Percentiles rank a stretch among this genome's conserved stretches.
Conservation (phyloP, 495 filamentous ascomycete genomes). For the Penicillium pulvis region DNA sequence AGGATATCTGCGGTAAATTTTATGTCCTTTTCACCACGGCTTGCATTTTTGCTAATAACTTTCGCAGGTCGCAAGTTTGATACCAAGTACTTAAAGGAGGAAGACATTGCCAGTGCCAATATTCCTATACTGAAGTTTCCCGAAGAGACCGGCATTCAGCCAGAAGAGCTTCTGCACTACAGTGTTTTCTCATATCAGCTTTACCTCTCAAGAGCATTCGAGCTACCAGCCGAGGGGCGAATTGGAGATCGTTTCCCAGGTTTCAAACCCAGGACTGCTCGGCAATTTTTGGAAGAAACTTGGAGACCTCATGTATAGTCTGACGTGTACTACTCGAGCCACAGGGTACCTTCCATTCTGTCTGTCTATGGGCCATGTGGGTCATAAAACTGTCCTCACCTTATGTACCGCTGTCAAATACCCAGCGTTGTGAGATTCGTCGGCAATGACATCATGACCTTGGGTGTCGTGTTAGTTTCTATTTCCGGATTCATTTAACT, state of each 20-base stretch:
- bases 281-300: slow-evolving; percentile 7
- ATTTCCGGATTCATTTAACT: background rate
- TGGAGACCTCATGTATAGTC: slow-evolving; percentile 8
- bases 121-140: slow-evolving; percentile 6
- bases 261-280: slow-evolving; percentile 12
- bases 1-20: slow-evolving; percentile 11
- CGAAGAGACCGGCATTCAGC: slow-evolving; percentile 13
- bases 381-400: background rate
- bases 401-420: background rate
- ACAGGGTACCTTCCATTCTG: background rate
- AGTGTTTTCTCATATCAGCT: slow-evolving; percentile 12
- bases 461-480: background rate
- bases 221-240: slow-evolving; percentile 8
- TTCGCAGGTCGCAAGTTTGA: slow-evolving; percentile 11
- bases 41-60: slow-evolving; percentile 1
- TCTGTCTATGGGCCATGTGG: background rate
- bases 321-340: background rate
- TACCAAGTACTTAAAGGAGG: slow-evolving; percentile 7
- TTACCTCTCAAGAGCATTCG: slow-evolving; percentile 10
- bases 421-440: background rate
- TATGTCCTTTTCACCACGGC: background rate
- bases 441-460: background rate
- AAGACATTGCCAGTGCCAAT: slow-evolving; percentile 8
- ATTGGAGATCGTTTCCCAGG: slow-evolving; percentile 11
- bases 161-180: slow-evolving; percentile 7